Base-by-base conservation (phyloP, 192 early-diverging fungal species). In the Coemansia reversa region DNA sequence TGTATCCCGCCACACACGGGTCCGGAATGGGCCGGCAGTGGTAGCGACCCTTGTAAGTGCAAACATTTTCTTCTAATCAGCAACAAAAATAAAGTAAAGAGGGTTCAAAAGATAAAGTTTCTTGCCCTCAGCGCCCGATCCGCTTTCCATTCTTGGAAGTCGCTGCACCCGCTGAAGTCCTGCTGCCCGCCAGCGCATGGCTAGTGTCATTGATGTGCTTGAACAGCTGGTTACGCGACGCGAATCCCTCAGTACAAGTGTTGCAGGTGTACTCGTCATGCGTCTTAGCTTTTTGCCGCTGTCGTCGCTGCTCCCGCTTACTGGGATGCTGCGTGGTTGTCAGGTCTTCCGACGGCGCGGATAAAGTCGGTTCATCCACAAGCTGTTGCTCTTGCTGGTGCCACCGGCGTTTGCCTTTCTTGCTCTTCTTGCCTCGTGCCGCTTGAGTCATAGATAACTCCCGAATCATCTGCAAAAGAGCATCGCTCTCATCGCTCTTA, bases 181-280 rank as follows among this genome's bases (percentile, higher is more conserved):
- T 16, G 7, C 52, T 59, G 35, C 53, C 55, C 5, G 89, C 87
- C 53, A 85, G 66, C 4, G 96, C 94, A 75, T 98, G 96, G 14
- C 93, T 93, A 14, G 90, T 92, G 22, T 83, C 82, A 48, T 91
- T 88, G 32, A 97, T 91, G 67, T 98, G 96, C 1, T 85, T 76
- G 79, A 97, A 98, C 1, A 98, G 79, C 68, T 90, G 87, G 68
- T 91, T 96, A 52, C 92, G 87, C 22, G 90, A 84, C 9, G 81
- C 57, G 76, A 94, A 98, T n/a, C 57, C 70, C 23, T 81, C 74
- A 19, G 51, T 51, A 74, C 96, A 98, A 0, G 94, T 88, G 65
- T 93, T 92, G 79, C 96, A 98, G 2, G 47, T 60, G n/a, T 82
- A 54, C 48, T 72, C 68, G 29, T 60, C 51, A 30, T 80, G 61